These are phyloP conservation scores for Aspergillus spinulosporus DNA, from an alignment of 2,329 filamentous ascomycete species.

Conservation along the genomic window DNA sequence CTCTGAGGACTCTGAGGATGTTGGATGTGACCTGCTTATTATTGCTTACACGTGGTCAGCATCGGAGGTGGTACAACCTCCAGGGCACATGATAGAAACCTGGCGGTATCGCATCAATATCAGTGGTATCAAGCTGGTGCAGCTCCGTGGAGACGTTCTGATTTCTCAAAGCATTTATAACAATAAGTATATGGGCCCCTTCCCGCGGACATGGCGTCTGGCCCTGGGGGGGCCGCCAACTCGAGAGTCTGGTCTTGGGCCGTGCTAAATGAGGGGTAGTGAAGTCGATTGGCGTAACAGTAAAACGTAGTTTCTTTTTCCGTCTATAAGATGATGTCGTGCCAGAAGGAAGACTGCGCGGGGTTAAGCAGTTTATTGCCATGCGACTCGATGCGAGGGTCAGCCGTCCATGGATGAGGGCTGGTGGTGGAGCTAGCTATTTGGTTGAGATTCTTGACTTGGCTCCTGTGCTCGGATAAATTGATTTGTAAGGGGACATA, in stretches of 20 bases:
- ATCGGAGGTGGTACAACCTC: neutral
- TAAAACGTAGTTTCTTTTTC: constrained; percentile 10
- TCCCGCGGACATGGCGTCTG: constrained; percentile 7
- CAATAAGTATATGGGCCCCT: neutral
- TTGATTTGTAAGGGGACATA: constrained; percentile 11
- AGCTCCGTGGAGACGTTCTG: constrained; percentile 12
- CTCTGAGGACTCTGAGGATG: neutral
- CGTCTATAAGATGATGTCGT: neutral
- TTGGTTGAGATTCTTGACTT: constrained; percentile 19
- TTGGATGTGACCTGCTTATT: constrained; percentile 4
- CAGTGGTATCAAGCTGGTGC: neutral
- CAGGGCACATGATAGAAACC: neutral
- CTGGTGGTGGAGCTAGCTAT: constrained; percentile 20
- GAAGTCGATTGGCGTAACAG: constrained; percentile 1
- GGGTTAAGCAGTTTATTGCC: constrained; percentile 14
- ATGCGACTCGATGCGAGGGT: constrained; percentile 15
- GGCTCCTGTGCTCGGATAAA: constrained; percentile 23
- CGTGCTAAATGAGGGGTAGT: constrained; percentile 8
- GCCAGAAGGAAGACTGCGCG: constrained; percentile 16
- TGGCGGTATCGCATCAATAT: constrained; percentile 2
- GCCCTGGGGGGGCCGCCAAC: neutral
- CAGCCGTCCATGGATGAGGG: constrained; percentile 19
- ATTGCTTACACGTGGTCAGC: constrained; percentile 8
- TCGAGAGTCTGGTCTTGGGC: neutral
- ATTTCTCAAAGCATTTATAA: constrained; percentile 13